Percentiles rank a stretch among this genome's conserved stretches.
Evolutionary conservation across 208 protist species (phyloP).

Genomic region (Naegleria lovaniensis): DNA sequence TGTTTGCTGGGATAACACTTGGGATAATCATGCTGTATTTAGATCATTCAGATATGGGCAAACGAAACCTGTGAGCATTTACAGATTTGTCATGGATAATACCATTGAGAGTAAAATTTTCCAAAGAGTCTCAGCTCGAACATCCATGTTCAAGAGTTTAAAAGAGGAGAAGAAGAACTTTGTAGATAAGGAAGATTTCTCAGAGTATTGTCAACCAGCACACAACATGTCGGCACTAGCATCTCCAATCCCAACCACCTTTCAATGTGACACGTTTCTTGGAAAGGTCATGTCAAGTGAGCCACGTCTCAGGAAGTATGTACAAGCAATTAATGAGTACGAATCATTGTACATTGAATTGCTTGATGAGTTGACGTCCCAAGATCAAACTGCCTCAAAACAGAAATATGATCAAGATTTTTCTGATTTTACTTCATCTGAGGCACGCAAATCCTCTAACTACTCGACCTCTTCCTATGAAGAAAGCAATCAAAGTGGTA

Average conservation of each 20-base stretch:
- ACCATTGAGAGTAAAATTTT: slow-evolving; percentile 84
- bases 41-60: slow-evolving; percentile 87
- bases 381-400: not conserved
- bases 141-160: not conserved
- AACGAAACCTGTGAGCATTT: slow-evolving; percentile 70
- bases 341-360: not conserved
- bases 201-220: not conserved
- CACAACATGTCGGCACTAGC: not conserved
- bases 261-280: not conserved
- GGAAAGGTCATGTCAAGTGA: not conserved
- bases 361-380: not conserved
- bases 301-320: not conserved
- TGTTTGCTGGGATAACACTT: slow-evolving; percentile 76
- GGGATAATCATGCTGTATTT: slow-evolving; percentile 81
- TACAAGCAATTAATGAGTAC: not conserved
- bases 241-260: not conserved
- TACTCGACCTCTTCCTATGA: not conserved
- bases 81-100: slow-evolving; percentile 74
- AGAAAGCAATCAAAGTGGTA: not conserved
- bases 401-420: not conserved
- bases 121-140: not conserved
- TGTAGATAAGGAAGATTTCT: not conserved
- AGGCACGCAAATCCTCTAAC: too few species aligned
- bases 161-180: not conserved
- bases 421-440: not conserved